Evolutionary conservation across 192 early-diverging fungal species (phyloP), one percentile per base, ranked within the genome.

Genomic region (Chytriomyces hyalinus): DNA sequence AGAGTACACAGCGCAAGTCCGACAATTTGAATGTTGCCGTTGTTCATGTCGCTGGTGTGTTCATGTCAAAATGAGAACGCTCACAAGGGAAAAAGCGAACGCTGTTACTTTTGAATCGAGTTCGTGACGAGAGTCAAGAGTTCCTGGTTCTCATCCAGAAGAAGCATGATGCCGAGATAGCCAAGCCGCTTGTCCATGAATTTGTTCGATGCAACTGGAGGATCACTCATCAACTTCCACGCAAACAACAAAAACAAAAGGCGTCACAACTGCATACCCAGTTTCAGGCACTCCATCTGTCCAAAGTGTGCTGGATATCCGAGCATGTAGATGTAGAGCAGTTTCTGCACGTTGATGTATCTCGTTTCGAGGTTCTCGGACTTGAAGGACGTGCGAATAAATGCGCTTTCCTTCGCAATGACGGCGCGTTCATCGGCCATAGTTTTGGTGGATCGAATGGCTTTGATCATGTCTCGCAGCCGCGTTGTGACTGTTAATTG

Each of bases 221-320:
- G 4, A 48, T 9, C 22, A 20, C 20, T 51, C 10, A 22, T 36
- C 10, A 57, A 57, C 15, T 6, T 53, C 28, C 26, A 57, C 20
- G 8, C 47, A 5, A n/a, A 9, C 45, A 67, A 11, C 43, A 67
- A 48, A 13, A 67, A 5, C 50, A 49, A 13, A 15, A 20, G 67
- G 46, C 13, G 5, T 61, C 20, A 20, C 47, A 15, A 20, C 26
- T 8, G 57, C 82, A 4, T 77, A 90, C 89, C 89, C 57, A 99
- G 84, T 84, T 99, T 99, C 47, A 99, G 84, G 80, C 98, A 99
- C 81, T 99, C 98, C 57, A 99, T 96, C 86, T 99, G 98, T 24
- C 98, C 98, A 84, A 98, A 99, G 81, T 98, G 98, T 36, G 97
- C 98, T 45, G 97, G 96, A 77, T 97, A 98, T 20, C 98, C 96